A percentile compares a stretch with the other conserved stretches of the same genome.
Evolutionary conservation across 805 yeast species (phyloP).

Genomic region (Sporopachydermia lactativora): DNA sequence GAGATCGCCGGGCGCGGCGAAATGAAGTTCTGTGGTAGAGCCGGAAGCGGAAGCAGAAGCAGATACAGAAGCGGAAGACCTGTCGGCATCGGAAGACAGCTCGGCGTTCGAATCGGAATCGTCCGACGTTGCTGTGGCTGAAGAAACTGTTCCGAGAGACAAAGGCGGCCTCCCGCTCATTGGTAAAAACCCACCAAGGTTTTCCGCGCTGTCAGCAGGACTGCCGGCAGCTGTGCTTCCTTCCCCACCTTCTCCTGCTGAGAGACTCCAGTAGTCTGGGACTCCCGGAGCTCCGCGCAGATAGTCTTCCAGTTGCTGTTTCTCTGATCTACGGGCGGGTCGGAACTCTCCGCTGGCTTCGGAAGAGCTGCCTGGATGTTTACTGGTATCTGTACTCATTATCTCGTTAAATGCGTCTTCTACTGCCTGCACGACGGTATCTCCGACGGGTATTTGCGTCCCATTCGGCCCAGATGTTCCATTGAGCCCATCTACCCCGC

Average conservation of each 20-base stretch:
- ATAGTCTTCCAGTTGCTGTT: neutral
- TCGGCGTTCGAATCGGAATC: neutral
- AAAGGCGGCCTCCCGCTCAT: no score
- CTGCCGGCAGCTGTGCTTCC: no score
- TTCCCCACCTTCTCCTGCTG: no score
- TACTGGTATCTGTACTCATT: slow-evolving; percentile 22
- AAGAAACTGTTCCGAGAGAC: no score
- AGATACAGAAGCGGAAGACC: neutral
- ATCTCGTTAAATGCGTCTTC: slow-evolving; percentile 56
- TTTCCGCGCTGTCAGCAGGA: no score
- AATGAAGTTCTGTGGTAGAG: slow-evolving; percentile 20
- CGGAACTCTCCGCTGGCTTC: no score
- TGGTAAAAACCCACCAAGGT: no score
- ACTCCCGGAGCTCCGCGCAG: neutral
- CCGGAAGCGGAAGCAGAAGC: slow-evolving; percentile 5
- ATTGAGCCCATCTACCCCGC: slow-evolving; percentile 7
- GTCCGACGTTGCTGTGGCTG: no score
- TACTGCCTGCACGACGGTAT: slow-evolving; percentile 38
- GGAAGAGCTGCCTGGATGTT: no score
- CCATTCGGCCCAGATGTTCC: neutral
- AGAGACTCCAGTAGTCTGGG: neutral
- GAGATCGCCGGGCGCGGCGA: slow-evolving; percentile 59
- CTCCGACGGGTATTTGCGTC: slow-evolving; percentile 3
- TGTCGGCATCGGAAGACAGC: slow-evolving; percentile 5
- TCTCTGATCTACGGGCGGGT: slow-evolving; percentile 1